These are phyloP conservation scores for Lycium ferocissimum DNA, from an alignment of 257 asterid genomes.

Conservation along the genomic window DNA sequence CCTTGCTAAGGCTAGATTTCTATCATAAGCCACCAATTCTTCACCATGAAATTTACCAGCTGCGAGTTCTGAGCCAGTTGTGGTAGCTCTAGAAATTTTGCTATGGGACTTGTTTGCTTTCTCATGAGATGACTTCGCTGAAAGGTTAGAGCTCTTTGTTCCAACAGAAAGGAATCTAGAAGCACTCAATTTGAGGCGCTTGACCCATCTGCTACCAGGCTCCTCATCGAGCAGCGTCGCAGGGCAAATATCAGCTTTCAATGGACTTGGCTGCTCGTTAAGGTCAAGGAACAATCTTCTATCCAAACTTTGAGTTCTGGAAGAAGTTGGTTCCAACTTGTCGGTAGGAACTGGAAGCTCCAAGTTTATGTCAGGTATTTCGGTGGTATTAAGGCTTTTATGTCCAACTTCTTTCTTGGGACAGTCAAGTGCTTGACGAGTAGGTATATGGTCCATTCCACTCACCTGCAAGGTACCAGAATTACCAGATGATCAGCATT, in stretches of 20 bases:
- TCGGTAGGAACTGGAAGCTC: slow-evolving; percentile 51
- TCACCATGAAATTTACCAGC: slow-evolving; percentile 36
- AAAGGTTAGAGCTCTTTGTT: slow-evolving; percentile 44
- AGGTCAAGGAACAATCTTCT: slow-evolving; percentile 55
- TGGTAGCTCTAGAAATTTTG: slow-evolving; percentile 36
- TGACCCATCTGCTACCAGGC: slow-evolving; percentile 70
- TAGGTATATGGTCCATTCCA: slow-evolving; percentile 25
- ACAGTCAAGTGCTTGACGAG: slow-evolving; percentile 31
- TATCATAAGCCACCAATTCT: slow-evolving; percentile 38
- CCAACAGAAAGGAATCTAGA: slow-evolving; percentile 49
- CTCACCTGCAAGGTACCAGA: slow-evolving; percentile 37
- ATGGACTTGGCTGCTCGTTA: slow-evolving; percentile 51
- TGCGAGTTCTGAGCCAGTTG: slow-evolving; percentile 37
- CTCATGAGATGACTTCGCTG: slow-evolving; percentile 42
- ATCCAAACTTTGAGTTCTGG: slow-evolving; percentile 78
- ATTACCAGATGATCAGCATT: background rate
- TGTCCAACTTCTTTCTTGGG: slow-evolving; percentile 36
- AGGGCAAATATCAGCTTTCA: slow-evolving; percentile 33
- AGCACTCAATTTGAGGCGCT: slow-evolving; percentile 65
- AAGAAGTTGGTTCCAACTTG: slow-evolving; percentile 45
- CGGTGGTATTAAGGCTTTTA: background rate
- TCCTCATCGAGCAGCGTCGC: slow-evolving; percentile 39
- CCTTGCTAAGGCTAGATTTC: slow-evolving; percentile 30
- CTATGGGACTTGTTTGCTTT: slow-evolving; percentile 33
- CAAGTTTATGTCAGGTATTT: slow-evolving; percentile 59